These are phyloP conservation scores for Magnusiomyces clavatus DNA, from an alignment of 1,139 yeast genomes.

Conservation along the genomic window DNA sequence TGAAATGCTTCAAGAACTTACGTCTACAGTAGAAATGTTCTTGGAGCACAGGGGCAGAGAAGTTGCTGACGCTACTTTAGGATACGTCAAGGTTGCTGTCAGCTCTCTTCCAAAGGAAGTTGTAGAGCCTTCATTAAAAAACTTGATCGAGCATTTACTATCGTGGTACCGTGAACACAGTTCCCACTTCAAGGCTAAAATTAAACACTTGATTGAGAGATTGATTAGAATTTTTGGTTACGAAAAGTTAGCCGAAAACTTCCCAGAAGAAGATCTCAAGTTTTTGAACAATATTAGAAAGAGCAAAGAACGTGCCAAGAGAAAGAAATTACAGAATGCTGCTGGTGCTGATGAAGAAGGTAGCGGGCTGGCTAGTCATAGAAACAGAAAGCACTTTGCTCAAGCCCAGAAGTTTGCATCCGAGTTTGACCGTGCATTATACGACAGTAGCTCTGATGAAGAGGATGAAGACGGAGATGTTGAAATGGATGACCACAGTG, in stretches of 20 bases:
- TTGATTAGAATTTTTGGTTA: constrained; percentile 82
- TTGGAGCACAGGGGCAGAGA: constrained; percentile 87
- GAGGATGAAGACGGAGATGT: constrained; percentile 36
- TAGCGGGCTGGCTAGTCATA: constrained; percentile 11
- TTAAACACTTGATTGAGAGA: constrained; percentile 87
- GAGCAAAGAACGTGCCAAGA: constrained; percentile 74
- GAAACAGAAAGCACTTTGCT: constrained; percentile 13
- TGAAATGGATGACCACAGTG: constrained; percentile 29
- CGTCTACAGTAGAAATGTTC: constrained; percentile 84
- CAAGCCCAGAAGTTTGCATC: constrained; percentile 47
- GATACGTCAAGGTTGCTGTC: constrained; percentile 88
- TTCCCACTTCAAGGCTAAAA: constrained; percentile 87
- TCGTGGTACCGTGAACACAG: constrained; percentile 95
- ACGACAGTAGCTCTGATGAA: constrained; percentile 35
- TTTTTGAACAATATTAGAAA: constrained; percentile 79
- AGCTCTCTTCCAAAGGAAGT: constrained; percentile 76
- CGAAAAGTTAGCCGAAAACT: constrained; percentile 65
- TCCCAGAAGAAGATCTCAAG: constrained; percentile 85
- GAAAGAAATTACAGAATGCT: constrained; percentile 44
- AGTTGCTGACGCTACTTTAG: constrained; percentile 88
- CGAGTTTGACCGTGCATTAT: constrained; percentile 77
- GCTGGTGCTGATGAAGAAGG: constrained; percentile 25
- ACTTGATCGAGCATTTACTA: constrained; percentile 62
- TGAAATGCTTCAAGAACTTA: constrained; percentile 58
- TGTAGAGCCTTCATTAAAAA: constrained; percentile 59